Base-by-base conservation (phyloP, 169 alveolate genomes). In the Plasmodium coatneyi region DNA sequence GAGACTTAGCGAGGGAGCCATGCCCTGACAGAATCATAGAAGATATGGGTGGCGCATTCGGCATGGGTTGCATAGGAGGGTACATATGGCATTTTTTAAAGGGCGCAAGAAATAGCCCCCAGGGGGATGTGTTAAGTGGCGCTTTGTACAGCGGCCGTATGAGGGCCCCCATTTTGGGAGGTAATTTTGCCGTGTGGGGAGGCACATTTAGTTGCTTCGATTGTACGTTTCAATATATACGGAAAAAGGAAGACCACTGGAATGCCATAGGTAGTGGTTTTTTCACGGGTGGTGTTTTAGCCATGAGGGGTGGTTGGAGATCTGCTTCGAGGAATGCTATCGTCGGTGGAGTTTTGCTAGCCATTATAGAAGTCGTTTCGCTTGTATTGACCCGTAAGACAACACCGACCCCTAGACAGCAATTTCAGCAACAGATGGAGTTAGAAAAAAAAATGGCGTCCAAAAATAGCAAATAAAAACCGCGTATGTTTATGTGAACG, bases 121-220 rank as follows among this genome's bases (percentile, higher is more conserved):
- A 97, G 83, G 97, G 97, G 36, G 97, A 97, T 93, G 96, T 96
- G 80, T 89, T 98, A 60, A 95, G 97, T 79, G 98, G 98, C 41
- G 99, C 99, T n/a, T 92, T 98, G 84, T 97, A 97, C 80, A 97
- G 97, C 95, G 99, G 98, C 10, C 97, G 98, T 78, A 95, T 97
- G 66, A 92, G 98, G 34, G 98, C 99, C 14, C 99, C 99, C 6
- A 96, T 98, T 71, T 97, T 98, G 12, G 99, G 99, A 36, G 99
- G 98, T 1, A 97, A 97, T 86, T 98, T 98, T 92, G 99, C 99
- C 71, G 98, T 98, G 92, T 98, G 99, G 99, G 99, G 99, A 12
- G 99, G 99, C 41, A 97, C 98, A 60, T 98, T 98, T 93, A 97
- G 99, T 79, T 93, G 99, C 34, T 98, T 96, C 87, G 99, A 98